Percentiles rank a stretch among this genome's conserved stretches.
phyloP scores from a whole-genome alignment of 305 asterid species.

The Fraxinus baroniana region DNA sequence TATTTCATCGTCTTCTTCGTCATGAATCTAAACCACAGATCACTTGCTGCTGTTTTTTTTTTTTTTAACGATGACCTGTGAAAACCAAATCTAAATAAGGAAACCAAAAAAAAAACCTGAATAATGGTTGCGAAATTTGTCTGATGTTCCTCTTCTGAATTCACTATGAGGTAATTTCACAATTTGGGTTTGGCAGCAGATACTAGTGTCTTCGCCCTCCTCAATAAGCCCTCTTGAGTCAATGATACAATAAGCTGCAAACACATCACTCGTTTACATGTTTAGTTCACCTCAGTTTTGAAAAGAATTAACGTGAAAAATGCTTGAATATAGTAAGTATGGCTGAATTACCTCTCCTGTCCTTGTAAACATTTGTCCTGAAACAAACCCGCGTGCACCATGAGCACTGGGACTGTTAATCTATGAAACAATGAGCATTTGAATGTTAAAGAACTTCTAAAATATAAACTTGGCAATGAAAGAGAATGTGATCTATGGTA shows the following conservation, averaged over 20 bases:
- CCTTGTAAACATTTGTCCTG: conserved; percentile 73
- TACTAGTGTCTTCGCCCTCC: conserved; percentile 41
- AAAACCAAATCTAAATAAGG: neutral
- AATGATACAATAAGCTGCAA: conserved; percentile 69
- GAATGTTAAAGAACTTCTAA: conserved; percentile 7
- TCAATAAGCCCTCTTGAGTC: conserved; percentile 83
- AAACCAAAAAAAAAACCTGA: conserved; percentile 5
- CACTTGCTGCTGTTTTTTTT: conserved; percentile 12
- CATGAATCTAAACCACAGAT: neutral
- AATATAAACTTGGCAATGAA: neutral
- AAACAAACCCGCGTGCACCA: conserved; percentile 80
- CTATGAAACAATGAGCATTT: conserved; percentile 33
- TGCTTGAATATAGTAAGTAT: neutral
- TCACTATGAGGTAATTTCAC: conserved; percentile 16
- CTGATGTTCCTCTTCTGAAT: conserved; percentile 1
- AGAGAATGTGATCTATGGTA: conserved; percentile 13
- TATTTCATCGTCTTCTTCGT: neutral
- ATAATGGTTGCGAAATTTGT: neutral
- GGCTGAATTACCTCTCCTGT: conserved; percentile 70
- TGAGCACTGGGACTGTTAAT: conserved; percentile 74
- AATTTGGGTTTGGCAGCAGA: conserved; percentile 46
- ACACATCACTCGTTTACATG: neutral
- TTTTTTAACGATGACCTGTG: neutral
- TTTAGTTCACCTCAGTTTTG: neutral
- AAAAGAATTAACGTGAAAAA: neutral